Evolutionary conservation across 495 filamentous ascomycete genomes (phyloP).

Genomic region (Tuber aestivum): DNA sequence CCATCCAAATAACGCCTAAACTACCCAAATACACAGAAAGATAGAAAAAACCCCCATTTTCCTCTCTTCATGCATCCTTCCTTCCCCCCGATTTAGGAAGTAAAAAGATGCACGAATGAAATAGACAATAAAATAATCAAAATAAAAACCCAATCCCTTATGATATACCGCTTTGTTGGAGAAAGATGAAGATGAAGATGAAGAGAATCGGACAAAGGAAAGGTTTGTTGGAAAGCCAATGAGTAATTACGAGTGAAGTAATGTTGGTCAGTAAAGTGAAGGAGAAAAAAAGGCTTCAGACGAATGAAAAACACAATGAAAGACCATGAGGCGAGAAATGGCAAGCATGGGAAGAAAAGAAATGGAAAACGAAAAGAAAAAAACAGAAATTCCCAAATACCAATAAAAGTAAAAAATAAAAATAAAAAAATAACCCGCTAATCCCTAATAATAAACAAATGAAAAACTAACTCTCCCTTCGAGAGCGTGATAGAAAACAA

Average conservation of each 20-base stretch:
- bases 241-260: conserved; percentile 12
- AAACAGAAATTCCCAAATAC: neutral
- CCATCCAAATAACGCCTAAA: conserved; percentile 1
- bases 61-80: conserved; percentile 7
- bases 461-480: neutral
- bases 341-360: neutral
- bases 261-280: conserved; percentile 12
- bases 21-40: neutral
- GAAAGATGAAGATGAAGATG: conserved; percentile 4
- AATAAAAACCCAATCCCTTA: conserved; percentile 29
- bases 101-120: conserved; percentile 14
- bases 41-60: conserved; percentile 8
- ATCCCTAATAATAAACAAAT: neutral
- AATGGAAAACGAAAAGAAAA: neutral
- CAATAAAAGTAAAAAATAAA: too few species aligned
- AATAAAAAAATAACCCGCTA: neutral
- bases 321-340: neutral
- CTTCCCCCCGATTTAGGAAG: neutral
- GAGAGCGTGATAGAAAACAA: neutral
- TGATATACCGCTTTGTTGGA: conserved; percentile 29
- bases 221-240: conserved; percentile 19
- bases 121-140: conserved; percentile 13
- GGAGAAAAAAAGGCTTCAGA: conserved; percentile 24
- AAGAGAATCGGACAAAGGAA: conserved; percentile 15
- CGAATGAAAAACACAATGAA: neutral